Base-by-base conservation (phyloP, 176 grass and related monocot species). In the Coix lacrymajobi region DNA sequence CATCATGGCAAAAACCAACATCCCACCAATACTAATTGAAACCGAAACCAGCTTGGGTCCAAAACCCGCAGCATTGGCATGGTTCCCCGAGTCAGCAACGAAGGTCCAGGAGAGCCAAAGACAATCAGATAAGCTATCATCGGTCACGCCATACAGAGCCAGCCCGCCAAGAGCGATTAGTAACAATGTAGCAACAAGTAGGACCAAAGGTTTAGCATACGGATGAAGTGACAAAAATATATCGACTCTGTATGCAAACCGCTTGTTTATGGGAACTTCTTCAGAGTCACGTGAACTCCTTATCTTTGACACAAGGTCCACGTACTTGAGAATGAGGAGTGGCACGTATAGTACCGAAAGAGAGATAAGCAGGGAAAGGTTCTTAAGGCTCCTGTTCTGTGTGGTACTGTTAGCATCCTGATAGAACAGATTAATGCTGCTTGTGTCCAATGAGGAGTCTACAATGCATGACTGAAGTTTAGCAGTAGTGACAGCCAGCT, bases 1-100 rank as follows among this genome's bases (percentile, higher is more conserved):
- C 92, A 94, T 94, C 92, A 94, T 94, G 30, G 92, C 92, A 48
- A 94, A 94, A 84, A 91, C 75, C 81, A 94, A 48, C 92, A 94
- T 91, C 58, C 92, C 92, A 79, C 92, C 92, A 51, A 94, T 84
- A 75, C 92, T 94, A 80, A 91, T 91, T 44, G 80, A 91, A 78
- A 94, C 83, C 7, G 92, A 91, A 75, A 94, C 92, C 74, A 94
- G 73, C 89, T 91, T 94, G 37, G 83, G 92, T 58, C 92, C 89
- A 89, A 91, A 29, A 61, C 89, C 89, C 15, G 49, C 62, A 22
- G 89, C 68, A 52, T 84, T 91, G 48, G 92, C 92, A 87, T 89
- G 92, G 41, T 94, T 94, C n/a, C 92, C 92, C 0, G 92, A 88
- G 83, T 94, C 92, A 71, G 92, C 92, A 0, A 94, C 80, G 37